A percentile compares a stretch with the other conserved stretches of the same genome.
These are phyloP conservation scores for Pseudoturritis turrita DNA, from an alignment of 345 rosid species.

Conservation along the genomic window DNA sequence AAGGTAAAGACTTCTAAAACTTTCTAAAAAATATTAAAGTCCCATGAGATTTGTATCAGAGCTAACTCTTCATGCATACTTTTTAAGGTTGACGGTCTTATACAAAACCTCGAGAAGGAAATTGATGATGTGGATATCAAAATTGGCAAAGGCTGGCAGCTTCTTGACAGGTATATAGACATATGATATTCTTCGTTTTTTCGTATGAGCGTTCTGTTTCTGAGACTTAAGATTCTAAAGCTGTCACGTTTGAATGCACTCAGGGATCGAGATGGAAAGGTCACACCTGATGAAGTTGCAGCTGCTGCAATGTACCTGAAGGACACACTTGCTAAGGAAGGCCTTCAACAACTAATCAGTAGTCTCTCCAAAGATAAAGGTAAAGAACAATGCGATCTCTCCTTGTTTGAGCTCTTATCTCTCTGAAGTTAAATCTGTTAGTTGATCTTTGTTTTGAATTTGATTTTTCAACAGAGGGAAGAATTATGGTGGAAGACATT, in stretches of 20 bases:
- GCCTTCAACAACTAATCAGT: constrained; percentile 70
- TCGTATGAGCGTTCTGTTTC: neutral
- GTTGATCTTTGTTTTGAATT: neutral
- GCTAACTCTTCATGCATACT: constrained; percentile 5
- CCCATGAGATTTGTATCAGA: neutral
- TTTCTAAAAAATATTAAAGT: neutral
- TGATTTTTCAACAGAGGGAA: constrained; percentile 59
- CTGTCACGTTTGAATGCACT: neutral
- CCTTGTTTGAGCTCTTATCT: neutral
- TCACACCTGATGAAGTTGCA: constrained; percentile 83
- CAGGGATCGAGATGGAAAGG: constrained; percentile 89
- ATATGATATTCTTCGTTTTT: neutral
- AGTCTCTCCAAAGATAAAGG: constrained; percentile 79
- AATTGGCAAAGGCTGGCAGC: constrained; percentile 73
- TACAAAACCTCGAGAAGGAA: constrained; percentile 86
- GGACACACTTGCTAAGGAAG: constrained; percentile 67
- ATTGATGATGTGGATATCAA: constrained; percentile 75
- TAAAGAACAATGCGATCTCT: constrained; percentile 19
- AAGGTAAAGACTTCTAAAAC: constrained; percentile 38
- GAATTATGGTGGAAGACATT: constrained; percentile 93
- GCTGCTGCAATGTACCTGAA: constrained; percentile 78
- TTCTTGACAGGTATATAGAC: constrained; percentile 67
- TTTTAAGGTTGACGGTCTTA: constrained; percentile 72
- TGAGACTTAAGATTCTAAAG: neutral
- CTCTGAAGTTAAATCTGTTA: neutral